phyloP scores from a whole-genome alignment of 2,329 filamentous ascomycete genomes.

The Nemania abortiva region DNA sequence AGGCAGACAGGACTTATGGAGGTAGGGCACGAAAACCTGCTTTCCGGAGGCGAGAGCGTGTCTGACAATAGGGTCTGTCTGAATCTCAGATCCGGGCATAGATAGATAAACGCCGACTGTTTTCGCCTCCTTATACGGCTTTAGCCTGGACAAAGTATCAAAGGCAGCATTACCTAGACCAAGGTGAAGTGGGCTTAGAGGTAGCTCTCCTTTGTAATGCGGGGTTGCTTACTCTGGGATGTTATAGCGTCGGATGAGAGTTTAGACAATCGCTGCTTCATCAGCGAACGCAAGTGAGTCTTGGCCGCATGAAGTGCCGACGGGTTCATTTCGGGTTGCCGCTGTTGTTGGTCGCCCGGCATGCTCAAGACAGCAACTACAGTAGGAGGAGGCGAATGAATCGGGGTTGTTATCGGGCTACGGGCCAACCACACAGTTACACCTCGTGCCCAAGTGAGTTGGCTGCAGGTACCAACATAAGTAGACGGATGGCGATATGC shows the following conservation, averaged over 20 bases:
- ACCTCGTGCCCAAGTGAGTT: neutral
- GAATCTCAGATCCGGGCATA: conserved; percentile 89
- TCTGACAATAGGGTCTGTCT: conserved; percentile 83
- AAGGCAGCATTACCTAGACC: conserved; percentile 73
- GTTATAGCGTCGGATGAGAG: conserved; percentile 72
- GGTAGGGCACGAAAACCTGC: conserved; percentile 90
- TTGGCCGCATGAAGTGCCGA: conserved; percentile 73
- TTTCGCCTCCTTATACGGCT: conserved; percentile 80
- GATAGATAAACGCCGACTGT: conserved; percentile 90
- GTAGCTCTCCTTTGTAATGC: neutral
- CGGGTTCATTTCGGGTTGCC: conserved; percentile 49
- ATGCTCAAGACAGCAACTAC: conserved; percentile 36
- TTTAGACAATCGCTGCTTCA: conserved; percentile 74
- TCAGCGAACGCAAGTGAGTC: conserved; percentile 76
- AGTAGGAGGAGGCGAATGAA: conserved; percentile 20
- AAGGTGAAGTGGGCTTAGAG: conserved; percentile 24
- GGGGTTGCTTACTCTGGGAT: conserved; percentile 73
- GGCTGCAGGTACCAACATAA: conserved; percentile 17
- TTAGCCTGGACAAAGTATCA: conserved; percentile 72
- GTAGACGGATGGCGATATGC: neutral
- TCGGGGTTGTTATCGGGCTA: neutral
- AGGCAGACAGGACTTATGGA: conserved; percentile 71
- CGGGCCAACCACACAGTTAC: neutral
- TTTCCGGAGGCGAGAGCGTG: conserved; percentile 84
- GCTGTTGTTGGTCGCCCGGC: conserved; percentile 39